Evolutionary conservation across 1,284 basidiomycete genomes (phyloP).

Genomic region (Xerocomus nothofagi): DNA sequence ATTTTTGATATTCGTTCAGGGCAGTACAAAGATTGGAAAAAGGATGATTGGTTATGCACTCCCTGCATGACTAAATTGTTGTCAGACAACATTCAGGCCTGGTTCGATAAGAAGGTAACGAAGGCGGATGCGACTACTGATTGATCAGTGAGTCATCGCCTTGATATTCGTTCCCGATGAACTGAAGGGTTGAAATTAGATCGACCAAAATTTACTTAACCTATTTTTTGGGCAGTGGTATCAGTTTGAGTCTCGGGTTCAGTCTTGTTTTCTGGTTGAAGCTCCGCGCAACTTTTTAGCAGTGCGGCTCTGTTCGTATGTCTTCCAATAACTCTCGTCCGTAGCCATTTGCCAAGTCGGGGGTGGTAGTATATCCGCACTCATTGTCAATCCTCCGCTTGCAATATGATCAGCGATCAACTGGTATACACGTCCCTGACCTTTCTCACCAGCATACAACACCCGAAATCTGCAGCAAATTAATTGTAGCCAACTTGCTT

Average conservation of each 20-base stretch:
- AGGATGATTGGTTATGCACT: constrained; percentile 37
- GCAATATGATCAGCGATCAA: constrained; percentile 15
- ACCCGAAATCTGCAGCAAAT: constrained; percentile 5
- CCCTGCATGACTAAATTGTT: constrained; percentile 33
- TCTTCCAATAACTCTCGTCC: constrained; percentile 6
- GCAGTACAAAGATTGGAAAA: constrained; percentile 33
- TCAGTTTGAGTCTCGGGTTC: neutral
- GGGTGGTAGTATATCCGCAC: constrained; percentile 1
- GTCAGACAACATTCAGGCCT: constrained; percentile 31
- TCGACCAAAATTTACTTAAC: neutral
- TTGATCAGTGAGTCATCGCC: neutral
- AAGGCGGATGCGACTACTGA: neutral
- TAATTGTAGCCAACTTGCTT: neutral
- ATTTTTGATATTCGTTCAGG: constrained; percentile 30
- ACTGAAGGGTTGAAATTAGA: neutral
- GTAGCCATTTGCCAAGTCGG: no score
- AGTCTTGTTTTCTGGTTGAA: neutral
- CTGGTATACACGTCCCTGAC: constrained; percentile 27
- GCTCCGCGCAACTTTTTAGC: neutral
- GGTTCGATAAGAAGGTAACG: constrained; percentile 19
- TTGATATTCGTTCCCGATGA: neutral
- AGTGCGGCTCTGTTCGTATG: neutral
- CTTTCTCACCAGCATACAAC: constrained; percentile 3
- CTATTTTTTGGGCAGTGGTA: neutral
- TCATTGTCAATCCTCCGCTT: constrained; percentile 1